Evolutionary conservation across 768 basidiomycete genomes (phyloP), one percentile per base, ranked within the genome.

Genomic region (Suillus placidus): DNA sequence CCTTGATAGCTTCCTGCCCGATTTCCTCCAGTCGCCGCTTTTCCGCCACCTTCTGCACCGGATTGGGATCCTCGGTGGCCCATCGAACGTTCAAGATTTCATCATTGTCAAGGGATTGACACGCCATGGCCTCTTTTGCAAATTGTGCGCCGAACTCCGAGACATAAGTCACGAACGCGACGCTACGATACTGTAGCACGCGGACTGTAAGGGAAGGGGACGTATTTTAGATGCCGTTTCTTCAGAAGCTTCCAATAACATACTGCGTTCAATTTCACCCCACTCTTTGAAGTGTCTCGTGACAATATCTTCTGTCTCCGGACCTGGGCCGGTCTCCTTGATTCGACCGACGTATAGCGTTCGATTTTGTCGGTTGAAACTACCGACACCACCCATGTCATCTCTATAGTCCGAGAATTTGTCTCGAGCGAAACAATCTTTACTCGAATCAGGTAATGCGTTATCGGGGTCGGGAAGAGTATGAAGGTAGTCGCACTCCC

Each of bases 311-410:
- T 98, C 94, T 13, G 94, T 96, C 79, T 99, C 97, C 20, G 84
- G 82, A 34, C 95, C 94, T 45, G 82, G 88, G 0, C 94, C 93
- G 0, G 91, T 93, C 81, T 97, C 96, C 75, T 93, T 92, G 70
- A 99, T 95, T 63, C 94, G 85, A 3, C 97, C 97, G 54, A 99
- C 87, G 75, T 99, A 99, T 18, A 99, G 75, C 45, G 97, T 99
- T 66, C 97, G 81, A 76, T 99, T 99, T 77, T 94, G 91, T 45
- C 96, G 81, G 71, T 91, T 92, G 80, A 99, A 99, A 66, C 93
- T 95, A 14, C 97, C 97, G 37, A 99, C 97, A 79, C 97, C 97
- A 71, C 97, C 97, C 97, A 99, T 99, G 76, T 99, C 97, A 75
- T 99, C 97, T 66, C 97, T 83, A 78, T 99, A 99, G 78, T 97